Percentiles rank a stretch among this genome's conserved stretches.
Evolutionary conservation across 2,329 filamentous ascomycete genomes (phyloP).

Genomic region (Lizonia empirigonia): DNA sequence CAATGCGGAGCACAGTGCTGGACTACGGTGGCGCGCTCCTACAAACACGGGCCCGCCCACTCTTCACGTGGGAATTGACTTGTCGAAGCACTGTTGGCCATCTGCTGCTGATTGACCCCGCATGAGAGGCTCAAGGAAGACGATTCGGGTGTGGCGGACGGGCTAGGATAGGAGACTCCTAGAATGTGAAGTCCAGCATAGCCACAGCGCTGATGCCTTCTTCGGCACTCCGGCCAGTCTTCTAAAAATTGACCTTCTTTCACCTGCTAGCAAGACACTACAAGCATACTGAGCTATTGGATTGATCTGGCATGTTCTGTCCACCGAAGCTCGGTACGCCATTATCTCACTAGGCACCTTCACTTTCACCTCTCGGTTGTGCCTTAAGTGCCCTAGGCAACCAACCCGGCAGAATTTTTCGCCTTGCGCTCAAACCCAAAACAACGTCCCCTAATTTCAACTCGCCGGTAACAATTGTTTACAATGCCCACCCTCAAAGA

Average conservation of each 20-base stretch:
- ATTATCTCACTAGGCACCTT: too few species aligned
- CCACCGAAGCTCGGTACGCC: not conserved
- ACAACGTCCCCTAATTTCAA: too few species aligned
- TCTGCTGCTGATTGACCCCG: not conserved
- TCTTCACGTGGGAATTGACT: not conserved
- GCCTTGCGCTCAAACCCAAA: not conserved
- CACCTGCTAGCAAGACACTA: not conserved
- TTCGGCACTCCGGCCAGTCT: not conserved
- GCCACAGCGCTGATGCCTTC: not conserved
- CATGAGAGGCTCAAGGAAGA: not conserved
- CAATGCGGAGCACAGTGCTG: not conserved
- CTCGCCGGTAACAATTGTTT: too few species aligned
- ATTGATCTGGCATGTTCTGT: not conserved
- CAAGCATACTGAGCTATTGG: not conserved
- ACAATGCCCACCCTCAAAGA: slow-evolving; percentile 62
- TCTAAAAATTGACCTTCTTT: not conserved
- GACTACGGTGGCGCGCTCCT: not conserved
- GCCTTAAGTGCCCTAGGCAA: not conserved
- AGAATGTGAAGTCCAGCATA: not conserved
- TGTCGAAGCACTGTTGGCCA: not conserved
- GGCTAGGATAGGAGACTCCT: not conserved
- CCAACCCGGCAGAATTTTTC: not conserved
- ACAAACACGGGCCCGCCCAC: not conserved
- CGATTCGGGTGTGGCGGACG: not conserved
- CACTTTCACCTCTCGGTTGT: slow-evolving; percentile 4